A percentile compares a stretch with the other conserved stretches of the same genome.
phyloP scores from a whole-genome alignment of 2,329 filamentous ascomycete genomes.

The Macrophomina pseudophaseolina region DNA sequence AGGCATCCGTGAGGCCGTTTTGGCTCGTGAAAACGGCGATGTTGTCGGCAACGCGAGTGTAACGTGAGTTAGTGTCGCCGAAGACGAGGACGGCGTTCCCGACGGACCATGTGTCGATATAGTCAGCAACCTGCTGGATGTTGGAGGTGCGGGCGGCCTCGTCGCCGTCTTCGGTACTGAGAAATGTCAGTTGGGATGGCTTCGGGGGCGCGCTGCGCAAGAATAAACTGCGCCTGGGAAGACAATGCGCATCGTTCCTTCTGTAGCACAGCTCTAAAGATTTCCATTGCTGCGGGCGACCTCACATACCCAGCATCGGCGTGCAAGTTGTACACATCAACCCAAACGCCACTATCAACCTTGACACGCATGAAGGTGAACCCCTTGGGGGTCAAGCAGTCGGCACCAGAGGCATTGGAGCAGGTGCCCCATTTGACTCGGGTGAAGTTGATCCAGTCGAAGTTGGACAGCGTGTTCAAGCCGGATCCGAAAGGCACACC shows the following conservation, averaged over 20 bases:
- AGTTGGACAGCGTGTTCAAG: constrained; percentile 67
- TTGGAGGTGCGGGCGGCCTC: constrained; percentile 62
- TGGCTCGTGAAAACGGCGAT: constrained; percentile 57
- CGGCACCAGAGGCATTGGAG: constrained; percentile 57
- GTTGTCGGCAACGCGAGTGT: constrained; percentile 62
- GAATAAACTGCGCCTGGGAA: neutral
- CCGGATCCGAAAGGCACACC: constrained; percentile 67
- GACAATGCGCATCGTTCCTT: no score
- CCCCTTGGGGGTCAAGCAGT: constrained; percentile 72
- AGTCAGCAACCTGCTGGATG: constrained; percentile 62
- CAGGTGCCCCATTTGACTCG: constrained; percentile 66
- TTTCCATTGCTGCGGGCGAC: neutral
- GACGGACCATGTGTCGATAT: constrained; percentile 61
- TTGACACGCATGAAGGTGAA: constrained; percentile 69
- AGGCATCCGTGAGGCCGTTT: constrained; percentile 62
- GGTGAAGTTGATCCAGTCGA: constrained; percentile 60
- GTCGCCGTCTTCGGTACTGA: constrained; percentile 56
- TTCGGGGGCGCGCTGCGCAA: neutral
- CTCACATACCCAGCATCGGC: constrained; percentile 62
- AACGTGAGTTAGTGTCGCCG: constrained; percentile 70
- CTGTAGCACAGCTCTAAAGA: no score
- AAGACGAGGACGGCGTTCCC: constrained; percentile 68
- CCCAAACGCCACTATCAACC: constrained; percentile 59
- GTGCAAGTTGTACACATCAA: constrained; percentile 71
- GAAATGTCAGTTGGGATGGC: neutral